Conservation (phyloP, 108 stramenopile genomes). For the Seminavis robusta region DNA sequence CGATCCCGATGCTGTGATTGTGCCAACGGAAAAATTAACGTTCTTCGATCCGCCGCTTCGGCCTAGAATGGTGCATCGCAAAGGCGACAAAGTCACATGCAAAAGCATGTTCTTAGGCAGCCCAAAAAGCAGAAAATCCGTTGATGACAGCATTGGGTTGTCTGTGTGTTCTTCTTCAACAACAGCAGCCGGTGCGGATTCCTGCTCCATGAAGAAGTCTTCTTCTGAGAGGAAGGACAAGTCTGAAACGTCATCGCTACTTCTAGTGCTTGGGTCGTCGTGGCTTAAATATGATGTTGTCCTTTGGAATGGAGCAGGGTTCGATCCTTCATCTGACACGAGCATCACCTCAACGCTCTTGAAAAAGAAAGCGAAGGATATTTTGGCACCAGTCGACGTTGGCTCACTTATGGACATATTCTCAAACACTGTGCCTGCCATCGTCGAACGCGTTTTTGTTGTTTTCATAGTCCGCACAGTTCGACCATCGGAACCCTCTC, state of each 20-base stretch:
- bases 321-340: too few relatives aligned
- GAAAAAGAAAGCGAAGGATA: too few relatives aligned
- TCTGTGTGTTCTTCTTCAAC: constrained; percentile 19
- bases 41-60: constrained; percentile 20
- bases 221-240: constrained; percentile 44
- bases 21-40: constrained; percentile 11
- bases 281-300: too few relatives aligned
- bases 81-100: constrained; percentile 16
- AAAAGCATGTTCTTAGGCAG: constrained; percentile 28
- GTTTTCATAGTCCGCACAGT: too few relatives aligned
- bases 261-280: too few relatives aligned
- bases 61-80: constrained; percentile 10
- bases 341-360: too few relatives aligned
- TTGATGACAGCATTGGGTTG: constrained; percentile 22
- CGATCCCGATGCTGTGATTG: constrained; percentile 6
- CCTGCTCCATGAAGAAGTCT: constrained; percentile 13
- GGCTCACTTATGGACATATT: too few relatives aligned
- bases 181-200: not conserved
- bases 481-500: too few relatives aligned
- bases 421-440: too few relatives aligned
- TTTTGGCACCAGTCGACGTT: too few relatives aligned
- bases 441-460: too few relatives aligned
- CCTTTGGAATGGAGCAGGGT: too few relatives aligned
- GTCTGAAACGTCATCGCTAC: constrained; percentile 22
- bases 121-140: constrained; percentile 45